Evolutionary conservation across 1,139 yeast species (phyloP), one percentile per base, ranked within the genome.

Genomic region (Magnusiomyces ingens): DNA sequence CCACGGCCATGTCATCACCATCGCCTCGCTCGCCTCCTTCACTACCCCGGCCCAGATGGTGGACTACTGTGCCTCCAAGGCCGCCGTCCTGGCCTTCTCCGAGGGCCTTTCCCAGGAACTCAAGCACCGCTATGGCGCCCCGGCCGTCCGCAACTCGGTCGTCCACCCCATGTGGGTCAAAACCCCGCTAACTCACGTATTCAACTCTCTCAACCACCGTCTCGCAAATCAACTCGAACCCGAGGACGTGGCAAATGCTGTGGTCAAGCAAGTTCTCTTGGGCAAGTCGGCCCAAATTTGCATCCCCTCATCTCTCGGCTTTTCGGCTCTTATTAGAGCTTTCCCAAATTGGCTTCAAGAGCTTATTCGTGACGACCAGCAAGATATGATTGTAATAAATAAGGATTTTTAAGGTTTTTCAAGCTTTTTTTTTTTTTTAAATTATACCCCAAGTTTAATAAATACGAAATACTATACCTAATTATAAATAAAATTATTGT

Each of bases 61-160:
- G 43, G 84, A 84, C 0, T 85, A 85, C 64, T 90, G 91, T 0
- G 89, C 91, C 0, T 78, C 89, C 10, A 85, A 86, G 65, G 80
- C 88, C 0, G 93, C 90, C 0, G 71, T 84, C 41, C 79, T 85
- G 54, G 85, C 87, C 0, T 70, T 85, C 49, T 93, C 85, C 64
- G 88, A 83, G 60, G 80, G 86, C 1, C 67, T 85, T 43, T 78
- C 85, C 0, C 79, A 80, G 60, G 87, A 82, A 61, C 64, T 84
- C 49, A 84, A 50, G 83, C 0, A 54, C 42, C 36, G 58, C 32
- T 58, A 57, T 45, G 51, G 50, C 8, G 60, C 60, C 2, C 58
- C 56, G 8, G 54, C 53, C 17, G 52, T 58, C 15, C 49, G 60
- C 21, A 50, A 46, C 18, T 48, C 59, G 2, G 49, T 48, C n/a